Evolutionary conservation across 495 filamentous ascomycete species (phyloP), one percentile per base, ranked within the genome.

Genomic region (Saxophila tyrrhenica): DNA sequence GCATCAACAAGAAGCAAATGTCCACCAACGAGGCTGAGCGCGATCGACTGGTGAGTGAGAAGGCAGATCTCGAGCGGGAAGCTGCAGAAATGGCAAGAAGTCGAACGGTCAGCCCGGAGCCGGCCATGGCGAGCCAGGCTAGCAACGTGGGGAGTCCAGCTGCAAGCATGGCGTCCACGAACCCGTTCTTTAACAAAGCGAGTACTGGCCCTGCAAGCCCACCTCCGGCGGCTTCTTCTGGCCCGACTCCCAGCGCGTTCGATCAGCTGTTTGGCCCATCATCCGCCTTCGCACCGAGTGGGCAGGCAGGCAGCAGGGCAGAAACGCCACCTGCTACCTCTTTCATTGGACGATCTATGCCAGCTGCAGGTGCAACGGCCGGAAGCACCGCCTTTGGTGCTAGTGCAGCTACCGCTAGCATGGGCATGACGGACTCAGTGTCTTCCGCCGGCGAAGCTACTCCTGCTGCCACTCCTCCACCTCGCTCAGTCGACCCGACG

Each of bases 1-100:
- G 94, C 3, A 97, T 98, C 69, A 94, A 94, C 72, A 96, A 94
- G 72, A 97, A 98, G 71, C 92, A 98, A 70, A 75, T 96, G 46
- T 77, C 85, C 35, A 95, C 91, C 1, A 83, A 82, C 56, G 94
- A 98, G 67, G 78, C 75, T 25, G 92, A 97, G 62, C 77, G 84
- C 16, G 90, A 95, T 41, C 91, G 86, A 69, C 66, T 92, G 39
- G 87, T 89, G 69, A 69, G 69, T 8, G 89, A 95, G 60, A 83
- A 86, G 39, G 82, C 85, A 25, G 79, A 80, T 24, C 66, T 87
- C 35, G 75, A 78, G 29, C 82, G 75, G 66, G 83, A 81, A 61
- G 77, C 77, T 48, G 76, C 78, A 20, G 55, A 68, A 13, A 62
- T 71, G 32, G 64, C 65, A 39, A 48, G 64, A 17, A 65, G 60